These are phyloP conservation scores for Xylaria acuta DNA, from an alignment of 495 filamentous ascomycete genomes.

Conservation along the genomic window DNA sequence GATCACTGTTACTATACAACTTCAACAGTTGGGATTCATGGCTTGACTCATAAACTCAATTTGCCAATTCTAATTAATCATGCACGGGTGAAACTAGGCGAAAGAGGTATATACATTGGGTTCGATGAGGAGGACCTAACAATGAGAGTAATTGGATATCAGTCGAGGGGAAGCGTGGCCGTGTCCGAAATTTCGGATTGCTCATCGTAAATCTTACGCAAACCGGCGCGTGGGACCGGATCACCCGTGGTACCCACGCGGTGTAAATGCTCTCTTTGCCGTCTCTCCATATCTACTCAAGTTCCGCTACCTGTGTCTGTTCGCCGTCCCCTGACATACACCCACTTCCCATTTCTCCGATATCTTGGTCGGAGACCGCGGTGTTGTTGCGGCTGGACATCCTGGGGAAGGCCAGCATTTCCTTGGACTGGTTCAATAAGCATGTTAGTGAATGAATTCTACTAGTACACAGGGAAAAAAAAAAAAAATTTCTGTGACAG, in stretches of 20 bases:
- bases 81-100: background rate
- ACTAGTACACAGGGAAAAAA: too few relatives aligned
- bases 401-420: background rate
- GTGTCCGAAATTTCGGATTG: background rate
- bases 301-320: background rate
- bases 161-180: background rate
- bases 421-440: background rate
- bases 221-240: conserved; percentile 2
- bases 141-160: background rate
- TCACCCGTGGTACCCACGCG: background rate
- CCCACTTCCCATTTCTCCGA: background rate
- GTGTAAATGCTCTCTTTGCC: background rate
- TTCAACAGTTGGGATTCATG: background rate
- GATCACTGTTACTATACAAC: background rate
- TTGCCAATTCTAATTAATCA: background rate
- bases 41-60: background rate
- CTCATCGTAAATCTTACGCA: conserved; percentile 8
- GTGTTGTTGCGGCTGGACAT: background rate
- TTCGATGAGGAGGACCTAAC: background rate
- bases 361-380: background rate
- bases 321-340: background rate
- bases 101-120: background rate
- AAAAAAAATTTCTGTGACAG: too few relatives aligned
- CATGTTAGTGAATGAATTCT: background rate
- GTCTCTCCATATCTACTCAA: background rate